These are phyloP conservation scores for Setomelanomma holmii DNA, from an alignment of 2,329 filamentous ascomycete genomes.

Conservation along the genomic window DNA sequence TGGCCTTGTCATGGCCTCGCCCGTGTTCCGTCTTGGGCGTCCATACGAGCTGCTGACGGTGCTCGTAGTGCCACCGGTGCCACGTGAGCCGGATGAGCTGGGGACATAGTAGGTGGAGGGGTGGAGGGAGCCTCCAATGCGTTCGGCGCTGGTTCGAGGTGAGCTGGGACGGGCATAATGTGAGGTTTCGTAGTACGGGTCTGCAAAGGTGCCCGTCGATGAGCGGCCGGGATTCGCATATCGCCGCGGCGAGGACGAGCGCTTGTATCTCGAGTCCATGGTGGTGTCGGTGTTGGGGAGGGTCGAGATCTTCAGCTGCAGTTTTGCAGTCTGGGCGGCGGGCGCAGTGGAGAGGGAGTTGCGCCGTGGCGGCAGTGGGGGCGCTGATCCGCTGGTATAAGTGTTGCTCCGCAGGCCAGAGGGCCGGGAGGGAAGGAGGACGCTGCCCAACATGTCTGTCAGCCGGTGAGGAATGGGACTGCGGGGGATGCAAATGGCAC, in stretches of 20 bases:
- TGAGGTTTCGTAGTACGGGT: conserved; percentile 41
- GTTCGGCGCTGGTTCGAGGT: conserved; percentile 44
- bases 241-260: conserved; percentile 46
- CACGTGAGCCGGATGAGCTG: conserved; percentile 36
- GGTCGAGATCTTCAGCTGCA: conserved; percentile 20
- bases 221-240: conserved; percentile 41
- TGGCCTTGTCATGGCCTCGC: conserved; percentile 44
- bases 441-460: conserved; percentile 44
- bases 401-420: conserved; percentile 24
- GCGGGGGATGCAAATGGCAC: conserved; percentile 10
- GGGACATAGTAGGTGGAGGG: conserved; percentile 30
- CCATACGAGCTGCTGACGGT: conserved; percentile 51
- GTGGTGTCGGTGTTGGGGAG: conserved; percentile 13
- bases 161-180: conserved; percentile 42
- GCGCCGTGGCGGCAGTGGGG: conserved; percentile 36
- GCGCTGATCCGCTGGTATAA: conserved; percentile 23
- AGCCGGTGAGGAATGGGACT: conserved; percentile 25
- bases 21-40: conserved; percentile 55
- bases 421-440: conserved; percentile 35
- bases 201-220: conserved; percentile 47
- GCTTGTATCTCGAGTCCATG: conserved; percentile 47
- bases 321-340: conserved; percentile 26
- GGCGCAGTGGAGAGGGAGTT: conserved; percentile 29
- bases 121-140: conserved; percentile 35
- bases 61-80: conserved; percentile 40